A percentile compares a stretch with the other conserved stretches of the same genome.
These are phyloP conservation scores for Anacardium occidentale DNA, from an alignment of 345 rosid species.

Conservation along the genomic window DNA sequence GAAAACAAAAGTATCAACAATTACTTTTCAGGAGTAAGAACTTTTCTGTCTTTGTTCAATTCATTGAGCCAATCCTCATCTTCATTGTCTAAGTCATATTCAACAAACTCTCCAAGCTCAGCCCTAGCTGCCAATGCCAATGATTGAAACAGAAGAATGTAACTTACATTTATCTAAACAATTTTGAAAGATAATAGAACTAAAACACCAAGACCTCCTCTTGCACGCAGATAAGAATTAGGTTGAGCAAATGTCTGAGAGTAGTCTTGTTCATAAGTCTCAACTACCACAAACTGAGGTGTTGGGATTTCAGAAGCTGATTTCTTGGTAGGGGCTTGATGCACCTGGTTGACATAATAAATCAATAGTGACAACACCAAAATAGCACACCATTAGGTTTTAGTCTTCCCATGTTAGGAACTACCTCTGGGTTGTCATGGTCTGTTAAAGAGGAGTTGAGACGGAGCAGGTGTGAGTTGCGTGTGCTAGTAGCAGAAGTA, in stretches of 20 bases:
- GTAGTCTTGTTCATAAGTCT: conserved; percentile 90
- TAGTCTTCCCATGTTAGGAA: not conserved
- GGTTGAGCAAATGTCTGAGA: conserved; percentile 74
- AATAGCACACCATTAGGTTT: not conserved
- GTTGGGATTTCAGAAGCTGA: conserved; percentile 83
- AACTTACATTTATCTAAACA: not conserved
- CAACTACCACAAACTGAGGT: conserved; percentile 83
- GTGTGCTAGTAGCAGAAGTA: conserved; percentile 36
- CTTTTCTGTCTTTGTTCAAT: conserved; percentile 55
- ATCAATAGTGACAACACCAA: not conserved
- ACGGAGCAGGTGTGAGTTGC: conserved; percentile 76
- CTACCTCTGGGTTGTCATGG: conserved; percentile 49
- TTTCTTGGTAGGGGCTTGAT: conserved; percentile 63
- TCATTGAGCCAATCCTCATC: conserved; percentile 95
- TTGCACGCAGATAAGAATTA: conserved; percentile 81
- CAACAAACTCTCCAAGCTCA: conserved; percentile 96
- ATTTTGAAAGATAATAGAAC: conserved; percentile 6
- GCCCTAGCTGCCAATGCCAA: conserved; percentile 69
- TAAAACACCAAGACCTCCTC: conserved; percentile 65
- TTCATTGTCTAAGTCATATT: conserved; percentile 96
- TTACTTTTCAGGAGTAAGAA: conserved; percentile 68
- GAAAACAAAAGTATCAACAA: not conserved
- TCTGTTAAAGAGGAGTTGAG: conserved; percentile 43
- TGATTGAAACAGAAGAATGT: not conserved
- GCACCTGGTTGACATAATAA: conserved; percentile 37